phyloP scores from a whole-genome alignment of 345 rosid genomes.

The Jatropha curcas region DNA sequence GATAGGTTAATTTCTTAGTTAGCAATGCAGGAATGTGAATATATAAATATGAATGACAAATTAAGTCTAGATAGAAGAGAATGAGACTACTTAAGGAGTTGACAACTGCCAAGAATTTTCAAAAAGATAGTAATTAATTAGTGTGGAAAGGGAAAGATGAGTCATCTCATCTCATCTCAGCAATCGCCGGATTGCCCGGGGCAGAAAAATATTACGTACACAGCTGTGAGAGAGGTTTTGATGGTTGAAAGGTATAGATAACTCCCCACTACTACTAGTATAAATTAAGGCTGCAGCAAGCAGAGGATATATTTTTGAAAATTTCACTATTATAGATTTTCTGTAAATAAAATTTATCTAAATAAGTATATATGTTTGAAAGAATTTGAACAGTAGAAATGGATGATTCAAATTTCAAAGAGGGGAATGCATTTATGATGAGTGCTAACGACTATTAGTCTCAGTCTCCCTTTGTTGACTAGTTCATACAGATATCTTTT shows the following conservation, averaged over 20 bases:
- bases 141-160: not conserved
- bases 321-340: too few species aligned
- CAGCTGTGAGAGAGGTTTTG: not conserved
- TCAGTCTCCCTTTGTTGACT: not conserved
- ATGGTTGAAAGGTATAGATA: constrained; percentile 24
- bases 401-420: not conserved
- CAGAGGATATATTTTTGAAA: too few species aligned
- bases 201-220: not conserved
- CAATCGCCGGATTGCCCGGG: constrained; percentile 32
- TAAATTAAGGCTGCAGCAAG: not conserved
- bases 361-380: too few species aligned
- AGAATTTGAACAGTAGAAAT: not conserved
- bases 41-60: not conserved
- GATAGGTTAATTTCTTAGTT: not conserved
- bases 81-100: not conserved
- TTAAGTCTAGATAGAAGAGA: too few species aligned
- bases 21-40: too few species aligned
- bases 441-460: not conserved
- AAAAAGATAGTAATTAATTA: not conserved
- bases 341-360: too few species aligned
- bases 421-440: not conserved
- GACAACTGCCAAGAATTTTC: not conserved
- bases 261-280: not conserved
- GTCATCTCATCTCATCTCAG: not conserved
- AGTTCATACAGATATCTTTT: not conserved